These are phyloP conservation scores for Xylogone sp. DNA, from an alignment of 2,329 filamentous ascomycete genomes.

Conservation along the genomic window DNA sequence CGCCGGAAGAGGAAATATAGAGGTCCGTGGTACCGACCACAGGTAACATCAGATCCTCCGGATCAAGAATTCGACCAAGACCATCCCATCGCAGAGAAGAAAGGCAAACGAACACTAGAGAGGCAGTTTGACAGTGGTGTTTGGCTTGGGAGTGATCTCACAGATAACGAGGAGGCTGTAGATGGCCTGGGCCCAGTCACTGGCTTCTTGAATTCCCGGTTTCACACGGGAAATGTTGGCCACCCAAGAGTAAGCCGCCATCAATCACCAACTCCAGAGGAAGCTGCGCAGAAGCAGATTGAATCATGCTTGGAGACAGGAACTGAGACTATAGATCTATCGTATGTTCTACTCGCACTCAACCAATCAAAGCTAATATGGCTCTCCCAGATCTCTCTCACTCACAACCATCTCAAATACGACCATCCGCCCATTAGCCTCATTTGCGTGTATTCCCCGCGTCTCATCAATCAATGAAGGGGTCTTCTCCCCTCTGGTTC, in stretches of 20 bases:
- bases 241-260: not conserved
- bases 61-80: constrained; percentile 13
- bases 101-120: constrained; percentile 47
- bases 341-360: constrained; percentile 38
- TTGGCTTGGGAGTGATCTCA: constrained; percentile 60
- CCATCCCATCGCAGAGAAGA: constrained; percentile 7
- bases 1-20: constrained; percentile 59
- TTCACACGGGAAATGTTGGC: not conserved
- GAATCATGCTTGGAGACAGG: constrained; percentile 53
- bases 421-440: constrained; percentile 52
- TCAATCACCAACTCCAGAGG: constrained; percentile 31
- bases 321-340: constrained; percentile 57
- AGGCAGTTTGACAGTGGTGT: constrained; percentile 66
- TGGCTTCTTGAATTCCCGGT: not conserved
- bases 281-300: constrained; percentile 42
- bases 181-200: constrained; percentile 10
- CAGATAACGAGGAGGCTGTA: constrained; percentile 36
- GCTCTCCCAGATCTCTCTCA: constrained; percentile 14
- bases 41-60: constrained; percentile 31
- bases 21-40: constrained; percentile 66
- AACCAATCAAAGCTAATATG: constrained; percentile 8
- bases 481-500: constrained; percentile 52
- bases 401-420: constrained; percentile 52
- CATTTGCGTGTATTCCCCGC: constrained; percentile 44
- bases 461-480: constrained; percentile 12